phyloP scores from a whole-genome alignment of 768 basidiomycete genomes.

The Tulasnella sp. region DNA sequence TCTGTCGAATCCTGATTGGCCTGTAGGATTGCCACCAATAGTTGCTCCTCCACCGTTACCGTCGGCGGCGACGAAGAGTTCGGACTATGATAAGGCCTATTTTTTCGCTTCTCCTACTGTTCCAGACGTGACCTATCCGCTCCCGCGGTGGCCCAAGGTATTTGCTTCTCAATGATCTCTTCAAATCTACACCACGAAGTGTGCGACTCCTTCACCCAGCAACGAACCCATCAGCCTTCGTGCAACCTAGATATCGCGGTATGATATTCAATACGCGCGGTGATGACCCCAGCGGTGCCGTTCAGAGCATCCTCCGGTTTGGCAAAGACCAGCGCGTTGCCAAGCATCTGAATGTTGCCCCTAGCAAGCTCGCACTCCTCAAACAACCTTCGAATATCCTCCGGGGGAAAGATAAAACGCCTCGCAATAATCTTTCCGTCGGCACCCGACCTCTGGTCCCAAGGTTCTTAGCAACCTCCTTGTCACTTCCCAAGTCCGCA shows the following conservation, averaged over 20 bases:
- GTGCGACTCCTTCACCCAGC: constrained; percentile 70
- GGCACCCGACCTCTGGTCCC: no score
- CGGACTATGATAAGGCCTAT: no score
- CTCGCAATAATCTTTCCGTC: no score
- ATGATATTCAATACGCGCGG: not conserved
- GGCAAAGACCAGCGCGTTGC: constrained; percentile 56
- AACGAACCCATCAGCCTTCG: not conserved
- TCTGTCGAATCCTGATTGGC: constrained; percentile 63
- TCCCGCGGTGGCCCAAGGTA: constrained; percentile 79
- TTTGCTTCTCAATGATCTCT: constrained; percentile 75
- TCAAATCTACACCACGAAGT: constrained; percentile 67
- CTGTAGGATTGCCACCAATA: constrained; percentile 60
- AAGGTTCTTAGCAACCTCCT: no score
- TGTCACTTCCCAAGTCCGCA: no score
- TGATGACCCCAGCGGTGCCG: constrained; percentile 23
- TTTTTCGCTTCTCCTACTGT: constrained; percentile 20
- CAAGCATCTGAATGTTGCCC: constrained; percentile 67
- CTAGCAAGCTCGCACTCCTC: constrained; percentile 77
- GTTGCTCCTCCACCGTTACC: constrained; percentile 60
- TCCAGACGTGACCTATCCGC: constrained; percentile 46
- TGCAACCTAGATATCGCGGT: no score
- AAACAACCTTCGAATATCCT: constrained; percentile 72
- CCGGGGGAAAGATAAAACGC: constrained; percentile 71
- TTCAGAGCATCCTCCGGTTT: constrained; percentile 56
- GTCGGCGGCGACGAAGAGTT: not conserved